Evolutionary conservation across 2,329 filamentous ascomycete species (phyloP).

Genomic region (Ophiognomonia clavigignenti-juglandacearum): DNA sequence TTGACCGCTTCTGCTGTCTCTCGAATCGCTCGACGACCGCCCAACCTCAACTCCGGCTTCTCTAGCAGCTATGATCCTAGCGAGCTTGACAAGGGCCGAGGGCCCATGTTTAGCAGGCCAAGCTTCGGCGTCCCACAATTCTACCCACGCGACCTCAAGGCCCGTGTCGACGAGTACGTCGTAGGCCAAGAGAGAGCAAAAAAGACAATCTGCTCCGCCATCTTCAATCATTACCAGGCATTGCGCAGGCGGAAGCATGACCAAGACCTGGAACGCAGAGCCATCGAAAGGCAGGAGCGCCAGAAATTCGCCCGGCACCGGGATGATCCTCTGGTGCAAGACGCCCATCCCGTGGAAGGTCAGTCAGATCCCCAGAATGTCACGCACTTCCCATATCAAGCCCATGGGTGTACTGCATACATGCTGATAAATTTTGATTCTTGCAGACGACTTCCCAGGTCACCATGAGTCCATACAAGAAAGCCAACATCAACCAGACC

Average conservation of each 20-base stretch:
- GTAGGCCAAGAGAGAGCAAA: conserved; percentile 94
- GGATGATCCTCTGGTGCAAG: no score
- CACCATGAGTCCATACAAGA: conserved; percentile 45
- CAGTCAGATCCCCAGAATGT: conserved; percentile 26
- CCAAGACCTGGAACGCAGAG: conserved; percentile 59
- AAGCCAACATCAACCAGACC: conserved; percentile 24
- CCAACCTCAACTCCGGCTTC: conserved; percentile 53
- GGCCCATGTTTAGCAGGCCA: conserved; percentile 55
- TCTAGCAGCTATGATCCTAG: conserved; percentile 55
- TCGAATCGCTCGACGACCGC: conserved; percentile 32
- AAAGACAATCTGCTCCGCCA: conserved; percentile 85
- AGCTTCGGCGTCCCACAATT: conserved; percentile 58
- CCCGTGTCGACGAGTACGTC: conserved; percentile 90
- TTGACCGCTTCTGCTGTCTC: conserved; percentile 26
- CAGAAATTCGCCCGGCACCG: conserved; percentile 69
- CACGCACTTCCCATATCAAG: no score
- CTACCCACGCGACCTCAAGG: conserved; percentile 70
- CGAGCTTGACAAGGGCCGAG: conserved; percentile 42
- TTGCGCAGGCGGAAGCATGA: conserved; percentile 74
- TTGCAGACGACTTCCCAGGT: conserved; percentile 50
- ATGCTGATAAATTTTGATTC: conserved; percentile 28
- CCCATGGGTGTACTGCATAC: no score
- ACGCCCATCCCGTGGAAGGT: conserved; percentile 78
- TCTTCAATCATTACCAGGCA: conserved; percentile 95
- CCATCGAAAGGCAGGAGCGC: conserved; percentile 61